Evolutionary conservation across 805 yeast species (phyloP).

Genomic region (Spathaspora gorwiae): DNA sequence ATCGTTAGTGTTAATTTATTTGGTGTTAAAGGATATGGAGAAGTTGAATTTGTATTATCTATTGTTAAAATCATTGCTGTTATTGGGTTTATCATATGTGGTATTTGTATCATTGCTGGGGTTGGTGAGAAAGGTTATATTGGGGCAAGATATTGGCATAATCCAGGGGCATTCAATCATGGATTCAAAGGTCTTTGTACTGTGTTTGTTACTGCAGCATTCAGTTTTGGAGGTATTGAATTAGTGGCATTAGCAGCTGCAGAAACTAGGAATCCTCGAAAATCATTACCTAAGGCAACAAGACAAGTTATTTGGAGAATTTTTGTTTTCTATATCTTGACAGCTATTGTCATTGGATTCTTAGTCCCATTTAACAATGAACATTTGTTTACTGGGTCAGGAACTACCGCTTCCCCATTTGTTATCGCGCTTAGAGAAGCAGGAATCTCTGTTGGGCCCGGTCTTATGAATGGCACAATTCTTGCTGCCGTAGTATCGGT

Average conservation of each 20-base stretch:
- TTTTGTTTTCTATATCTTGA: conserved; percentile 33
- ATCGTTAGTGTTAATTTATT: conserved; percentile 39
- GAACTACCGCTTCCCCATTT: conserved; percentile 67
- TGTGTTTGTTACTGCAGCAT: conserved; percentile 30
- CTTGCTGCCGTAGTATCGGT: conserved; percentile 70
- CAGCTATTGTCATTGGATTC: conserved; percentile 32
- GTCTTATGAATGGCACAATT: conserved; percentile 70
- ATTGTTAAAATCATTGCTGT: conserved; percentile 45
- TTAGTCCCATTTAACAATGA: conserved; percentile 50
- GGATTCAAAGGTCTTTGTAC: conserved; percentile 22
- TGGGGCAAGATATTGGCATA: conserved; percentile 30
- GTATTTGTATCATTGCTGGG: conserved; percentile 31
- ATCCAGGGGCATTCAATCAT: conserved; percentile 29
- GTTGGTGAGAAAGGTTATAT: conserved; percentile 32
- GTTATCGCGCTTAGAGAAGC: conserved; percentile 64
- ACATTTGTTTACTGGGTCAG: conserved; percentile 45
- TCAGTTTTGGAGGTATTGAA: conserved; percentile 34
- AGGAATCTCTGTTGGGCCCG: conserved; percentile 63
- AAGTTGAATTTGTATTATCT: conserved; percentile 49
- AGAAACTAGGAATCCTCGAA: conserved; percentile 37
- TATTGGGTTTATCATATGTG: conserved; percentile 33
- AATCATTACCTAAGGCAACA: conserved; percentile 36
- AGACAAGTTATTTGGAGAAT: conserved; percentile 43
- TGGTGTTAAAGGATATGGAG: conserved; percentile 54
- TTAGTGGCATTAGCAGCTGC: conserved; percentile 36